Percentiles rank a stretch among this genome's conserved stretches.
Conservation (phyloP, 2,329 filamentous ascomycete species). For the Coniochaeta hoffmannii region DNA sequence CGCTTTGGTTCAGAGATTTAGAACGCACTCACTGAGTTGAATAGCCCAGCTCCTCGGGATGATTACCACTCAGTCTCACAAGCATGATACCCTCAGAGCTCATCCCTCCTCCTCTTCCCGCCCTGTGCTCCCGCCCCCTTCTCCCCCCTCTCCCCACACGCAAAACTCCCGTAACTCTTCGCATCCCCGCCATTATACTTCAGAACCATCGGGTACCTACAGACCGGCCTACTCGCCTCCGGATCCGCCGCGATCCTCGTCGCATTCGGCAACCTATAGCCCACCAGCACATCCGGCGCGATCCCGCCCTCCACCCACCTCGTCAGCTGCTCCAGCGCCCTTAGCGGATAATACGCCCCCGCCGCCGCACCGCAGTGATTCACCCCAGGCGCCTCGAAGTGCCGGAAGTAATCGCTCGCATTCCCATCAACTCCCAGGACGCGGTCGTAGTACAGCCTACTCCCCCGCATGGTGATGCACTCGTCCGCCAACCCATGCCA, state of each 20-base stretch:
- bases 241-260: neutral
- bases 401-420: neutral
- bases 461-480: neutral
- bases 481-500: slow-evolving; percentile 33
- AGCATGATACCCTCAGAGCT: neutral
- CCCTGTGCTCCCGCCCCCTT: neutral
- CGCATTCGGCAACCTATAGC: neutral
- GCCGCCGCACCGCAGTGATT: neutral
- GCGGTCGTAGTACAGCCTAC: neutral
- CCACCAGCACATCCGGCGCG: neutral
- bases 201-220: neutral
- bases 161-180: neutral
- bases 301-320: slow-evolving; percentile 1
- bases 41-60: no score
- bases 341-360: neutral
- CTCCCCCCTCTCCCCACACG: neutral
- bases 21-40: no score
- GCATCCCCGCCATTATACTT: slow-evolving; percentile 1
- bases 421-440: neutral
- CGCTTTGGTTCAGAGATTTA: no score
- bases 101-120: neutral
- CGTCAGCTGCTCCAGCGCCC: neutral
- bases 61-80: neutral
- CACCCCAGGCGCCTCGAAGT: slow-evolving; percentile 1
- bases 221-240: neutral